These are phyloP conservation scores for Diaporthe citrichinensis DNA, from an alignment of 2,329 filamentous ascomycete species.

Conservation along the genomic window DNA sequence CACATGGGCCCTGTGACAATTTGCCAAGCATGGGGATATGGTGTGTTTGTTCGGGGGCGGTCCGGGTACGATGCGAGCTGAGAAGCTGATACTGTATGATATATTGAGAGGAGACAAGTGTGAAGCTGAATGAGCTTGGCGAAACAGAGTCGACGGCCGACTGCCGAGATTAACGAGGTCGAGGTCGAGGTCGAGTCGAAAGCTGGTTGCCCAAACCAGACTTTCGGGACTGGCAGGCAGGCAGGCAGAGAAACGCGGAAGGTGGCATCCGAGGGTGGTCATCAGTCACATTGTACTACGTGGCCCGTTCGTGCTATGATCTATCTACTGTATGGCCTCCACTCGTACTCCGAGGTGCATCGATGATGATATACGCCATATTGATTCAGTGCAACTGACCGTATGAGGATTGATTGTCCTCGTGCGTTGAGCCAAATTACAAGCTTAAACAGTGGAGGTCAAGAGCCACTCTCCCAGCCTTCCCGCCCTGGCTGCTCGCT, in stretches of 20 bases:
- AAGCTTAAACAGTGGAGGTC: slow-evolving; percentile 36
- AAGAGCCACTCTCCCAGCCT: neutral
- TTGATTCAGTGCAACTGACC: neutral
- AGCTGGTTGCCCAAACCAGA: slow-evolving; percentile 4
- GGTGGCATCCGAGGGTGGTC: slow-evolving; percentile 30
- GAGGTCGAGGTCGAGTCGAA: neutral
- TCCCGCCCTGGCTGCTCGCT: neutral
- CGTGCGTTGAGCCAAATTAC: slow-evolving; percentile 34
- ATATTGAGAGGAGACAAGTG: neutral
- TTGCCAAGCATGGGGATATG: slow-evolving; percentile 7
- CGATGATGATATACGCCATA: neutral
- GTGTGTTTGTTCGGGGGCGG: slow-evolving; percentile 15
- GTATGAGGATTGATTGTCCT: slow-evolving; percentile 1
- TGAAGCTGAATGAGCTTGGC: neutral
- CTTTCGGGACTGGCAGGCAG: slow-evolving; percentile 1
- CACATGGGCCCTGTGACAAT: slow-evolving; percentile 2
- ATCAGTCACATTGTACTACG: slow-evolving; percentile 3
- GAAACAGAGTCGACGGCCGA: neutral
- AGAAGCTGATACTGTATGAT: neutral
- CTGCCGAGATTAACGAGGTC: neutral
- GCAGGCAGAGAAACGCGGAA: slow-evolving; percentile 13
- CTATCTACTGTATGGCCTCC: neutral
- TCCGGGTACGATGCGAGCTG: slow-evolving; percentile 8
- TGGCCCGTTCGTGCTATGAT: neutral
- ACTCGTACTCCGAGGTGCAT: neutral